phyloP scores from a whole-genome alignment of 306 rosid genomes.

The Clitoria ternatea region DNA sequence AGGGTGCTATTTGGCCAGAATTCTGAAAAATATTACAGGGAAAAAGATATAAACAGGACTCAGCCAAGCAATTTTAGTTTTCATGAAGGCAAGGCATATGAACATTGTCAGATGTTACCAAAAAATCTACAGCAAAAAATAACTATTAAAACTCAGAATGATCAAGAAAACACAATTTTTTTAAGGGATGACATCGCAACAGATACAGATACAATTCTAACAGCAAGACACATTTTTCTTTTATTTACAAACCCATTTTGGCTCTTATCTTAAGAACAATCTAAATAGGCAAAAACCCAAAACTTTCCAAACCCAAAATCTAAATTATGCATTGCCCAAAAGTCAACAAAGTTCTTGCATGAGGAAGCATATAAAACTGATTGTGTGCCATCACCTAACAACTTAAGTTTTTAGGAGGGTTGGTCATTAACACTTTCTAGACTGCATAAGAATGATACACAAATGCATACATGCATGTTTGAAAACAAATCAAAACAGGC shows the following conservation, averaged over 20 bases:
- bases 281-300: background rate
- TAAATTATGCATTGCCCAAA: background rate
- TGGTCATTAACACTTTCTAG: background rate
- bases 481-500: too few species aligned
- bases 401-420: background rate
- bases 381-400: background rate
- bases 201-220: background rate
- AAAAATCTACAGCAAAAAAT: background rate
- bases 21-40: constrained; percentile 50
- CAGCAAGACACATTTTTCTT: background rate
- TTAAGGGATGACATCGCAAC: background rate
- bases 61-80: background rate
- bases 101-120: background rate
- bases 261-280: constrained; percentile 4
- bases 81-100: background rate
- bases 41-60: background rate
- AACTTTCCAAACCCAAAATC: too few species aligned
- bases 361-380: background rate
- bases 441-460: background rate
- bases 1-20: constrained; percentile 95
- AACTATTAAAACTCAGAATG: constrained; percentile 4
- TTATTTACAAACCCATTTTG: background rate
- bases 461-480: background rate
- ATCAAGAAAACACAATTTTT: background rate
- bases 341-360: background rate